Evolutionary conservation across 1,139 yeast species (phyloP), one percentile per base, ranked within the genome.

Genomic region (Saccharomyces hybrid): DNA sequence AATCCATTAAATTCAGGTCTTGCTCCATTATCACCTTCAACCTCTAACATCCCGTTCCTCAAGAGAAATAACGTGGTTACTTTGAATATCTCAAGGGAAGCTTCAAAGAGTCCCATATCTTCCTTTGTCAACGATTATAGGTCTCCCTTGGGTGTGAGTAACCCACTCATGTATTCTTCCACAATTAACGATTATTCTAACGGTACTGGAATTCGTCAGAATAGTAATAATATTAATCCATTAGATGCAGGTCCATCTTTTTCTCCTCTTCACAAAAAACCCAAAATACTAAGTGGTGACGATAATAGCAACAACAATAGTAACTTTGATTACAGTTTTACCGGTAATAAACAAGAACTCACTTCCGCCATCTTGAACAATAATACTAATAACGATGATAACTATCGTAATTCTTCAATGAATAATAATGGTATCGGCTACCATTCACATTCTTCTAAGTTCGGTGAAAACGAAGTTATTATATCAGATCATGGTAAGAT

Each of bases 31-130:
- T 57, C 59, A 34, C 59, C 59, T 5, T 55, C 58, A 8, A 54
- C 58, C 13, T 57, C 59, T 23, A 59, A 58, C 49, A 51, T 62
- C 47, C 64, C 64, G 1, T 60, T 61, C 44, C 59, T 61, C 34
- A 61, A 60, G 50, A 57, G 62, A 48, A 54, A 61, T 2, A 62
- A 62, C 47, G 62, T 63, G 47, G 65, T 63, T n/a, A 63, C 63
- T 20, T 50, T 63, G 44, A 61, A 61, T 48, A 61, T 62, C 26
- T 63, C 66, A 3, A 56, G 66, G 32, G 66, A 63, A 41, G 60
- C 65, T 11, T 61, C 66, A 6, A 56, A 64, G 51, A 61, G 64
- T 28, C 64, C 64, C 7, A 59, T 62, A 25, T 49, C 47, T 16
- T 60, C 64, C 2, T 56, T 62, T 26, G 60, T 56, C 23, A 60